Percentiles rank a stretch among this genome's conserved stretches.
Evolutionary conservation across 208 protist genomes (phyloP).

Genomic region (Angomonas desouzai): DNA sequence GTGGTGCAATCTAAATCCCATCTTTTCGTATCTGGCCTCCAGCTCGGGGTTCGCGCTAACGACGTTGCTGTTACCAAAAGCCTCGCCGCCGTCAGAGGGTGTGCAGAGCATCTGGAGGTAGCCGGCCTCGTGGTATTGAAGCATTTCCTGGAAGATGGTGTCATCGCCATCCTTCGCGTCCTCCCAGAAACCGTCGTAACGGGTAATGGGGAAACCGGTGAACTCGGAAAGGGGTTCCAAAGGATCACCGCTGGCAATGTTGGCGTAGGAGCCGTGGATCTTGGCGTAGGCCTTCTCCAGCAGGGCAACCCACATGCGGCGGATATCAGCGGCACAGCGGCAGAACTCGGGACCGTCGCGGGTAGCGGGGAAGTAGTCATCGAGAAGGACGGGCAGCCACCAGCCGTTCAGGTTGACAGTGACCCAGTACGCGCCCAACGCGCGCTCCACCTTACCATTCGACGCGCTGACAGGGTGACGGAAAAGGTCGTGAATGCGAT

Average conservation of each 20-base stretch:
- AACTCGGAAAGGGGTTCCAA: slow-evolving; percentile 70
- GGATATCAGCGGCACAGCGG: slow-evolving; percentile 47
- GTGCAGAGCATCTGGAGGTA: slow-evolving; percentile 74
- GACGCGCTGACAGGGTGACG: slow-evolving; percentile 53
- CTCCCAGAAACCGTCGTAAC: slow-evolving; percentile 58
- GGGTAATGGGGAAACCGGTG: slow-evolving; percentile 71
- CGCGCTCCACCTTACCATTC: slow-evolving; percentile 47
- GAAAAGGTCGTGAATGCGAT: slow-evolving; percentile 53
- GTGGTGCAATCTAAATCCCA: slow-evolving; percentile 59
- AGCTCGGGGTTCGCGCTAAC: slow-evolving; percentile 32
- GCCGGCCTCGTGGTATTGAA: slow-evolving; percentile 33
- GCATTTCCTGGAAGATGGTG: slow-evolving; percentile 50
- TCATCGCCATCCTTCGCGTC: slow-evolving; percentile 32
- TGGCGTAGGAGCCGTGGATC: slow-evolving; percentile 72
- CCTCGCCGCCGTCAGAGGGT: slow-evolving; percentile 34
- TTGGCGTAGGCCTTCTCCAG: slow-evolving; percentile 89
- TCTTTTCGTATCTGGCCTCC: slow-evolving; percentile 45
- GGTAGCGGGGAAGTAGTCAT: slow-evolving; percentile 74
- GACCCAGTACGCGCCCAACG: slow-evolving; percentile 71
- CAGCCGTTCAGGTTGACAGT: slow-evolving; percentile 80
- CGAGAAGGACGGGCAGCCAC: slow-evolving; percentile 74
- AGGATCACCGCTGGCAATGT: slow-evolving; percentile 74
- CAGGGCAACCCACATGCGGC: slow-evolving; percentile 80
- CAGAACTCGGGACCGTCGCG: slow-evolving; percentile 56
- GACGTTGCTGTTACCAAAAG: slow-evolving; percentile 33